Conservation (phyloP, 1,284 basidiomycete genomes). For the Puccinia sorghi region DNA sequence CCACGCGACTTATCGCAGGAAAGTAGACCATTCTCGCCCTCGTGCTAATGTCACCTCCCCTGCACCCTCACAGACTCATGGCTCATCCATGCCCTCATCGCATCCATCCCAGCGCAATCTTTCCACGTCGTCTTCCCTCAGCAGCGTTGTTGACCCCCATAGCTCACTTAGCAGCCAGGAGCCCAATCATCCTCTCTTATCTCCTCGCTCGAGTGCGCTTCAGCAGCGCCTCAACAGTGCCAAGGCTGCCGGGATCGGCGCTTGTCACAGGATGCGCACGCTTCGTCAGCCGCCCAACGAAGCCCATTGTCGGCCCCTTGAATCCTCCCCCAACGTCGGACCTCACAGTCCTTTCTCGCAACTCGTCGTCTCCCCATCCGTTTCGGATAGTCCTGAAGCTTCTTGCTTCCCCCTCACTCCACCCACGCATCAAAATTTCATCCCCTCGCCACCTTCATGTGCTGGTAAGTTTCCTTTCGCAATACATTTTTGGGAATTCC, state of each 20-base stretch:
- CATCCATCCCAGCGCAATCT: not conserved
- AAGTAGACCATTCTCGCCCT: not conserved
- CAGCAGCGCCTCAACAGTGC: slow-evolving; percentile 6
- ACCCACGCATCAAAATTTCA: not conserved
- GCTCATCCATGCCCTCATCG: not conserved
- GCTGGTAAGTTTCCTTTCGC: slow-evolving; percentile 7
- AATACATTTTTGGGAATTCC: not conserved
- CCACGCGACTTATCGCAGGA: not conserved
- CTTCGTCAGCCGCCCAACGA: slow-evolving; percentile 5
- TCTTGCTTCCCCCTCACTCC: slow-evolving; percentile 34
- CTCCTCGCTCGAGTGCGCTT: slow-evolving; percentile 12
- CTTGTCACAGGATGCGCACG: slow-evolving; percentile 2
- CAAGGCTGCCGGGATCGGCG: slow-evolving; percentile 10
- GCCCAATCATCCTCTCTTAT: not conserved
- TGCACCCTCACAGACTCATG: not conserved
- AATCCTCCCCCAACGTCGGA: not conserved
- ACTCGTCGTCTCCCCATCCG: slow-evolving; percentile 16
- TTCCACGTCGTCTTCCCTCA: not conserved
- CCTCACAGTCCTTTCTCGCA: not conserved
- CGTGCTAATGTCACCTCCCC: not conserved
- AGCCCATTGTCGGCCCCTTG: not conserved
- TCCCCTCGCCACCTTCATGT: slow-evolving; percentile 5
- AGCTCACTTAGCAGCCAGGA: slow-evolving; percentile 17
- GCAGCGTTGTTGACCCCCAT: not conserved
- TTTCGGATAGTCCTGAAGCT: slow-evolving; percentile 13